Percentiles rank a stretch among this genome's conserved stretches.
Conservation (phyloP, 169 alveolate species). For the Plasmodium cynomolgi region DNA sequence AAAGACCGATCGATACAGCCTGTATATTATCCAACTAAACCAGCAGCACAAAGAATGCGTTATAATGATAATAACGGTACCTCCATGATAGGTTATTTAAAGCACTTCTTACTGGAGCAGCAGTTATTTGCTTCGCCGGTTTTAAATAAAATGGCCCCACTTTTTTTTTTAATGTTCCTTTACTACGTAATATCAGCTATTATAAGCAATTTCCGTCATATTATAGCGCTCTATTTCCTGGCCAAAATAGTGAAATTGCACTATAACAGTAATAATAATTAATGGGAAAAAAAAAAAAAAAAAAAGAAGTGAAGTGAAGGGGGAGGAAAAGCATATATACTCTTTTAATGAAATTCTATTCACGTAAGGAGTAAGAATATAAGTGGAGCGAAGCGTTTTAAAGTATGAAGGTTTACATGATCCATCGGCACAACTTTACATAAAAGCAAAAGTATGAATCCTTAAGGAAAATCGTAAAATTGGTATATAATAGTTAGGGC, state of each 20-base stretch:
- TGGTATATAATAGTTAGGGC: background rate
- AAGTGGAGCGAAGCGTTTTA: background rate
- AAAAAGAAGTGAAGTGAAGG: background rate
- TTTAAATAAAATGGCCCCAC: slow-evolving; percentile 18
- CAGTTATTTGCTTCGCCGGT: slow-evolving; percentile 25
- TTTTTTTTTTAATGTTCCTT: slow-evolving; percentile 19
- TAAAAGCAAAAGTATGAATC: background rate
- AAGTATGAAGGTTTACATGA: background rate
- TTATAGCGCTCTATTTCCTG: slow-evolving; percentile 26
- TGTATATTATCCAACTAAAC: background rate
- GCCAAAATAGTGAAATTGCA: slow-evolving; percentile 22
- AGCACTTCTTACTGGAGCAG: background rate
- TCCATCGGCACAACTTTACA: background rate
- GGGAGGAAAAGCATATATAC: background rate
- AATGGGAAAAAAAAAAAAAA: background rate
- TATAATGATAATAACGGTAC: background rate
- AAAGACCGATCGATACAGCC: background rate
- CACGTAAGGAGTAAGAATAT: background rate
- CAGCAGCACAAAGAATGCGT: background rate
- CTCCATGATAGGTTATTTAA: slow-evolving; percentile 8
- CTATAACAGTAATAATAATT: slow-evolving; percentile 1
- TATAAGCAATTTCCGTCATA: slow-evolving; percentile 28
- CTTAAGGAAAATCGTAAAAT: background rate
- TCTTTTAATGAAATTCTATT: background rate
- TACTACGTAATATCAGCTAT: slow-evolving; percentile 17